Evolutionary conservation across 768 basidiomycete genomes (phyloP).

Genomic region (Boletus rubroflammeus): DNA sequence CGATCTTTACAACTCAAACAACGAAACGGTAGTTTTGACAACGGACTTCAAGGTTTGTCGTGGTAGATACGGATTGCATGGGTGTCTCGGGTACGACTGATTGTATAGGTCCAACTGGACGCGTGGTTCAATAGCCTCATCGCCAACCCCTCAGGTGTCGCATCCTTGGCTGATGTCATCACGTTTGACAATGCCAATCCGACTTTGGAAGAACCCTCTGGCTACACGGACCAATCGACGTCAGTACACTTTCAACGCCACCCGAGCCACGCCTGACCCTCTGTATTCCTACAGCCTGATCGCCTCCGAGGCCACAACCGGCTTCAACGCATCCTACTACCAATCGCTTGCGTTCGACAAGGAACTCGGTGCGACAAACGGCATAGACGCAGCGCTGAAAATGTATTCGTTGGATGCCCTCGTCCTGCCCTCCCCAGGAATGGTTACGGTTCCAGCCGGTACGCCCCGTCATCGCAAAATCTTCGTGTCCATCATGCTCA

Average conservation of each 20-base stretch:
- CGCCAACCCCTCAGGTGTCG: slow-evolving; percentile 56
- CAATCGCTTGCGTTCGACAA: slow-evolving; percentile 43
- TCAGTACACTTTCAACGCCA: slow-evolving; percentile 4
- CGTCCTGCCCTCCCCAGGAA: slow-evolving; percentile 39
- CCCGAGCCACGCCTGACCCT: not conserved
- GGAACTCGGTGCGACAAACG: slow-evolving; percentile 46
- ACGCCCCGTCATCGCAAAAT: not conserved
- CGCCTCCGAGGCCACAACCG: slow-evolving; percentile 25
- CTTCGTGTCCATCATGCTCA: not conserved
- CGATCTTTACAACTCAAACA: slow-evolving; percentile 45
- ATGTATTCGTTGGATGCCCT: slow-evolving; percentile 46
- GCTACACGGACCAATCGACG: slow-evolving; percentile 34
- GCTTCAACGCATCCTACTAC: slow-evolving; percentile 36
- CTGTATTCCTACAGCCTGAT: slow-evolving; percentile 13
- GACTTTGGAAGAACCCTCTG: slow-evolving; percentile 41
- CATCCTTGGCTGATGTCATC: slow-evolving; percentile 55
- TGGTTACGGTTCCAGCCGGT: slow-evolving; percentile 21
- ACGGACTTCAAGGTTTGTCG: slow-evolving; percentile 56
- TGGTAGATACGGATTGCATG: not conserved
- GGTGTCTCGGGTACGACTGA: not conserved
- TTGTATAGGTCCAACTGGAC: slow-evolving; percentile 48
- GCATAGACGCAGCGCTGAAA: slow-evolving; percentile 52
- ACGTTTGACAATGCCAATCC: slow-evolving; percentile 51
- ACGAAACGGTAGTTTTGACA: slow-evolving; percentile 53
- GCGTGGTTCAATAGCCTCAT: slow-evolving; percentile 44